These are phyloP conservation scores for Cyanidiococcus yangmingshanensis DNA, from an alignment of 23 red algal genomes.

Conservation along the genomic window DNA sequence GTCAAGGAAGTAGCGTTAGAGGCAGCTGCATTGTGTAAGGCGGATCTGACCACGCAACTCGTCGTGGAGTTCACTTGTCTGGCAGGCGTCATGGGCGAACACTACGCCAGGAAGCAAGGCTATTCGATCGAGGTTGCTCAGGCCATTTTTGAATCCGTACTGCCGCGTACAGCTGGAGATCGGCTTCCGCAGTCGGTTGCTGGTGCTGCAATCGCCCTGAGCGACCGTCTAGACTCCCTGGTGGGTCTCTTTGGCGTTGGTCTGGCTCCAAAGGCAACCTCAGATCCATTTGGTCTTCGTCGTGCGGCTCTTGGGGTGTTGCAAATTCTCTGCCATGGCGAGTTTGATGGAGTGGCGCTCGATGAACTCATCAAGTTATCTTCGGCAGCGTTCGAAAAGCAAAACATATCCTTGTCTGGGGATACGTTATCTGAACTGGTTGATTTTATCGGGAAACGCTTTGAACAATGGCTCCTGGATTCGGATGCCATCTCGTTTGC, in stretches of 20 bases:
- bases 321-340: slow-evolving; percentile 40
- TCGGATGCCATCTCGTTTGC: background rate
- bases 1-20: background rate
- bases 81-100: slow-evolving; percentile 83
- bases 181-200: slow-evolving; percentile 39
- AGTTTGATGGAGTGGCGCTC: slow-evolving; percentile 32
- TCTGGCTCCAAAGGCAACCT: slow-evolving; percentile 54
- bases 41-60: slow-evolving; percentile 74
- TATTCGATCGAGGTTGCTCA: slow-evolving; percentile 29
- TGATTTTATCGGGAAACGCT: slow-evolving; percentile 49
- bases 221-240: slow-evolving; percentile 86
- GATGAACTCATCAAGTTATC: slow-evolving; percentile 8
- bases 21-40: slow-evolving; percentile 69
- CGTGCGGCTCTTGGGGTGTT: slow-evolving; percentile 75
- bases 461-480: slow-evolving; percentile 46
- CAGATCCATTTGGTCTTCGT: slow-evolving; percentile 83
- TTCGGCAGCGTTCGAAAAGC: background rate
- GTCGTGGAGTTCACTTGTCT: slow-evolving; percentile 93
- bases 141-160: slow-evolving; percentile 61
- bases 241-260: slow-evolving; percentile 81
- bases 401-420: slow-evolving; percentile 9
- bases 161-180: slow-evolving; percentile 69
- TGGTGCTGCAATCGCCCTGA: slow-evolving; percentile 42
- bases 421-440: slow-evolving; percentile 18
- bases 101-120: slow-evolving; percentile 63